These are phyloP conservation scores for Penicillium pancosmium DNA, from an alignment of 495 filamentous ascomycete species.

Conservation along the genomic window DNA sequence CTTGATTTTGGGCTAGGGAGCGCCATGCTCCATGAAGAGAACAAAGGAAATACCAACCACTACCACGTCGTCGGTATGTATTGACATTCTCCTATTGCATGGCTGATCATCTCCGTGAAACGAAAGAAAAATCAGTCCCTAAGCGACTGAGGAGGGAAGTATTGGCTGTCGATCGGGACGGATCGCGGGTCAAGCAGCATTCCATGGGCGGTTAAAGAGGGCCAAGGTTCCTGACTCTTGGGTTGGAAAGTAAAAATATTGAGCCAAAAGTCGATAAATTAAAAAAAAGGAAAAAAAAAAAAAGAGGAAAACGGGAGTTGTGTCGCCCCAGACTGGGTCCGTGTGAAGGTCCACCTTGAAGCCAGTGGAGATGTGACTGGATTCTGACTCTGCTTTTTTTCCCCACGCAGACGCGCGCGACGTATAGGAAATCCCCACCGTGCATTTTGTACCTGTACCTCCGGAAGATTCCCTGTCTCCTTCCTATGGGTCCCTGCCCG, in stretches of 20 bases:
- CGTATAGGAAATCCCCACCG: constrained; percentile 4
- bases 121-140: constrained; percentile 17
- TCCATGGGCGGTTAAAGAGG: constrained; percentile 19
- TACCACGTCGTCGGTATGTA: constrained; percentile 5
- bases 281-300: constrained; percentile 17
- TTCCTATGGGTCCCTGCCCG: constrained; percentile 13
- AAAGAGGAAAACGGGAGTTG: constrained; percentile 16
- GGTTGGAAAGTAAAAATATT: constrained; percentile 4
- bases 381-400: constrained; percentile 4
- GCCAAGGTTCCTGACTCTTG: constrained; percentile 28
- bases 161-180: constrained; percentile 32
- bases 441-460: constrained; percentile 3
- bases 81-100: constrained; percentile 20
- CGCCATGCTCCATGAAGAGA: background rate
- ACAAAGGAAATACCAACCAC: constrained; percentile 2
- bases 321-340: constrained; percentile 23
- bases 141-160: constrained; percentile 19
- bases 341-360: constrained; percentile 13
- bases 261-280: constrained; percentile 6
- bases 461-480: constrained; percentile 19
- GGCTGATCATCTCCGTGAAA: constrained; percentile 25
- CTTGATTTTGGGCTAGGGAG: background rate
- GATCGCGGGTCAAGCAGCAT: constrained; percentile 30
- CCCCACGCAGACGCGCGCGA: constrained; percentile 6
- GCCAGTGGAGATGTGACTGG: background rate